Base-by-base conservation (phyloP, 495 filamentous ascomycete genomes). In the Trichoderma virens region DNA sequence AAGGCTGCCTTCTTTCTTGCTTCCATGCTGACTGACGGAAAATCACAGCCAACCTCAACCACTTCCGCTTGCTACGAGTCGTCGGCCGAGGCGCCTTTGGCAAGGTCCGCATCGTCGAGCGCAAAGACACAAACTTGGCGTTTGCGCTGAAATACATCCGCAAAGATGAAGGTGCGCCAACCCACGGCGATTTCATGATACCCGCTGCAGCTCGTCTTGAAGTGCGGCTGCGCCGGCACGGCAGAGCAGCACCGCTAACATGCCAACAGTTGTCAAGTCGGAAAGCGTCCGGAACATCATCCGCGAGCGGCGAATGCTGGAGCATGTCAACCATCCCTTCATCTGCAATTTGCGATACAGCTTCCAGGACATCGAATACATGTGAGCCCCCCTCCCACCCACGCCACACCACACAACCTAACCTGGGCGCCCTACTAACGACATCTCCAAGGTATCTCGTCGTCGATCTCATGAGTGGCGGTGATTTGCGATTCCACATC, bases 201-300 rank as follows among this genome's bases (percentile, higher is more conserved):
- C n/a, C 6, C 32, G 18, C n/a, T 28, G 8, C 32, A 8, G 5
- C n/a, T 11, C 38, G 31, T 18, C 28, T 41, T 20, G 7, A 18
- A 20, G 8, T 30, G 51, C 23, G 28, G 23, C 54, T 61, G 31
- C 59, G 20, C 34, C 2, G 18, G 27, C 28, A 11, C 11, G 11
- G 25, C 9, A 27, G 27, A 2, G 20, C 38, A 28, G 54, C 28
- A 60, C 14, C 27, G 67, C 67, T 76, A 59, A 74, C 27, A 28
- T 45, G 32, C 64, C 39, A 56, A 51, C 71, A 97, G 93, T 98
- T 69, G 93, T 98, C 62, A 91, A 93, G 62, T 96, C 92, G 67
- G 94, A 98, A 76, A 98, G 93, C 70, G 94, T 98, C 66, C 86
- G 92, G 64, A 98, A 98, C 72, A 98, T 98, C 66, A 96, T 98